Evolutionary conservation across 176 grass and related monocot species (phyloP).

Genomic region (Echinochloa phyllopogon): DNA sequence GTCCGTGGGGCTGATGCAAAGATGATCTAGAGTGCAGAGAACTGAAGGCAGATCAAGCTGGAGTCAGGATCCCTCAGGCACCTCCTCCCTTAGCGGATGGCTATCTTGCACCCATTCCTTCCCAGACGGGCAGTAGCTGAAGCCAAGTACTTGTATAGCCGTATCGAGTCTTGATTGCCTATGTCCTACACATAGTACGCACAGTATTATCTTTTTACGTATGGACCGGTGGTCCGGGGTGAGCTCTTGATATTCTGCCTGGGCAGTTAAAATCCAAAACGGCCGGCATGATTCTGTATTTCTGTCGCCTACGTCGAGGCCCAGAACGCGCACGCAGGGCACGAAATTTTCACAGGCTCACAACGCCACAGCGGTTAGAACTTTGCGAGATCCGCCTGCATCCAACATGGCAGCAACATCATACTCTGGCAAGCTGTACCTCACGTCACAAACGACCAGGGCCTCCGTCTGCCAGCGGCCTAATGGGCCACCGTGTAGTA

Average conservation of each 20-base stretch:
- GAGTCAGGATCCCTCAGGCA: too few species aligned
- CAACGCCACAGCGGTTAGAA: neutral
- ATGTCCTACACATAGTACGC: neutral
- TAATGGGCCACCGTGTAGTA: too few species aligned
- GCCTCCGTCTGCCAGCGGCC: too few species aligned
- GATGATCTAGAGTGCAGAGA: neutral
- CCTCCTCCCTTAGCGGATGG: too few species aligned
- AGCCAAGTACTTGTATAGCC: neutral
- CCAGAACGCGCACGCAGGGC: too few species aligned
- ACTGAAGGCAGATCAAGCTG: neutral
- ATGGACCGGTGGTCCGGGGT: neutral
- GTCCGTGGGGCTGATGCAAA: neutral
- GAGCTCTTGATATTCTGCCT: neutral
- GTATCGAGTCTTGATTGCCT: neutral
- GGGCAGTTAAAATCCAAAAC: slow-evolving; percentile 7
- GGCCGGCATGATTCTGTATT: neutral
- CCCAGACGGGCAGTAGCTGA: neutral
- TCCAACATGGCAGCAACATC: too few species aligned
- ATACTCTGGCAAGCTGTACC: too few species aligned
- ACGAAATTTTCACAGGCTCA: neutral
- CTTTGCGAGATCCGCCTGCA: neutral
- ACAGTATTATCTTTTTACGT: neutral
- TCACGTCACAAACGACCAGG: too few species aligned
- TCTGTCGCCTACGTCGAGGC: neutral
- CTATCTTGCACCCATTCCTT: neutral